phyloP scores from a whole-genome alignment of 495 filamentous ascomycete genomes.

The Neurospora sp. region DNA sequence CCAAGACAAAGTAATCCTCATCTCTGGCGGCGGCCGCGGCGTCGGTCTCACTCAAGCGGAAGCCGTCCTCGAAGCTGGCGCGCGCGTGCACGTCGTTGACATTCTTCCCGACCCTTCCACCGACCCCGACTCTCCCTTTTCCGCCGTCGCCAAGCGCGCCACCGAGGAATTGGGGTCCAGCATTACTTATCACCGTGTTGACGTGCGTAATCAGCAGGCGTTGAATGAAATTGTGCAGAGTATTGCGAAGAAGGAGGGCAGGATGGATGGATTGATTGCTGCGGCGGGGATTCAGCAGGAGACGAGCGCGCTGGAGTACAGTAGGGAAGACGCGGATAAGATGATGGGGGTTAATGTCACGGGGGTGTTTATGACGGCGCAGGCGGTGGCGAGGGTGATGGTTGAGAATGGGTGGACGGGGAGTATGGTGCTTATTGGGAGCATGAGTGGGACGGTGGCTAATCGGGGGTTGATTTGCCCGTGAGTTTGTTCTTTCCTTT shows the following conservation, averaged over 20 bases:
- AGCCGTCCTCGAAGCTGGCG: constrained; percentile 71
- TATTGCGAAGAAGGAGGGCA: constrained; percentile 61
- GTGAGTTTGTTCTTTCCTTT: constrained; percentile 17
- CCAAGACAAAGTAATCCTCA: constrained; percentile 62
- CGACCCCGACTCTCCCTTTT: constrained; percentile 36
- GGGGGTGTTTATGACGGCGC: constrained; percentile 68
- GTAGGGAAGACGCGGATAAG: constrained; percentile 48
- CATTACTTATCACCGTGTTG: constrained; percentile 70
- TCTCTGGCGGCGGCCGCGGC: constrained; percentile 72
- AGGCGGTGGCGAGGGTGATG: constrained; percentile 70
- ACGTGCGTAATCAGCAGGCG: constrained; percentile 66
- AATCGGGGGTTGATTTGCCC: constrained; percentile 48
- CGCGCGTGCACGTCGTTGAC: constrained; percentile 55
- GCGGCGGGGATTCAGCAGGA: constrained; percentile 74
- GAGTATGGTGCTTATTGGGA: constrained; percentile 64
- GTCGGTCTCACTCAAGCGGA: constrained; percentile 71
- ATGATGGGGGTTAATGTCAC: constrained; percentile 69
- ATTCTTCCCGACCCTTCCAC: constrained; percentile 32
- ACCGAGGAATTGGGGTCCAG: constrained; percentile 55
- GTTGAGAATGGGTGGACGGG: constrained; percentile 47
- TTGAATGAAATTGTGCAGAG: constrained; percentile 57
- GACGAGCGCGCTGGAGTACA: constrained; percentile 58
- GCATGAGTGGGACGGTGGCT: constrained; percentile 72
- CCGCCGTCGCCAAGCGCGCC: constrained; percentile 53
- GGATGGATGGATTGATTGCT: constrained; percentile 73